phyloP scores from a whole-genome alignment of 2,329 filamentous ascomycete genomes.

The Fusarium incarnatum region DNA sequence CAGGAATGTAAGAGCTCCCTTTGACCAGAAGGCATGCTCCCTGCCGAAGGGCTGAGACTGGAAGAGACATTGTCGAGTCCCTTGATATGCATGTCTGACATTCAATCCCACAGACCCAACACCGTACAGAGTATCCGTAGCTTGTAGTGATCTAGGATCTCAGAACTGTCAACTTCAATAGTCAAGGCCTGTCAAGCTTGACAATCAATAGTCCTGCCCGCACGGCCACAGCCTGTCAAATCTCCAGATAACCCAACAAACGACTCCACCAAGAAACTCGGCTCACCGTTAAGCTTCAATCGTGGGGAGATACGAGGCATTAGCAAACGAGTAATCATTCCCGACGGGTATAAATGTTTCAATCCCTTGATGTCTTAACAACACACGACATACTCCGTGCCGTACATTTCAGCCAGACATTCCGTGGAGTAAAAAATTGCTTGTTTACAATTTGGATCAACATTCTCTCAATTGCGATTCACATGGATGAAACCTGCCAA shows the following conservation, averaged over 20 bases:
- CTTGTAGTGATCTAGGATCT: background rate
- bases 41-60: slow-evolving; percentile 23
- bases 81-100: slow-evolving; percentile 10
- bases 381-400: background rate
- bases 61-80: background rate
- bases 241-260: slow-evolving; percentile 6
- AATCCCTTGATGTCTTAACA: background rate
- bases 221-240: slow-evolving; percentile 15
- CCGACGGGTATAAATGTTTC: slow-evolving; percentile 22
- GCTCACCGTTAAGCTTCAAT: slow-evolving; percentile 3
- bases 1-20: slow-evolving; percentile 9
- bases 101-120: too few species aligned
- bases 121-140: too few species aligned
- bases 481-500: slow-evolving; percentile 29
- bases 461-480: slow-evolving; percentile 6
- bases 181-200: background rate
- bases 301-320: background rate
- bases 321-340: slow-evolving; percentile 3
- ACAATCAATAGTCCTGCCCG: background rate
- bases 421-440: background rate
- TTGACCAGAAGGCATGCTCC: slow-evolving; percentile 6
- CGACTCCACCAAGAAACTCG: slow-evolving; percentile 1
- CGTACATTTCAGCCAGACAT: background rate
- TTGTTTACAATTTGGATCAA: slow-evolving; percentile 12
- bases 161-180: background rate